These are phyloP conservation scores for Verticillium zaregamsianum DNA, from an alignment of 2,329 filamentous ascomycete species.

Conservation along the genomic window DNA sequence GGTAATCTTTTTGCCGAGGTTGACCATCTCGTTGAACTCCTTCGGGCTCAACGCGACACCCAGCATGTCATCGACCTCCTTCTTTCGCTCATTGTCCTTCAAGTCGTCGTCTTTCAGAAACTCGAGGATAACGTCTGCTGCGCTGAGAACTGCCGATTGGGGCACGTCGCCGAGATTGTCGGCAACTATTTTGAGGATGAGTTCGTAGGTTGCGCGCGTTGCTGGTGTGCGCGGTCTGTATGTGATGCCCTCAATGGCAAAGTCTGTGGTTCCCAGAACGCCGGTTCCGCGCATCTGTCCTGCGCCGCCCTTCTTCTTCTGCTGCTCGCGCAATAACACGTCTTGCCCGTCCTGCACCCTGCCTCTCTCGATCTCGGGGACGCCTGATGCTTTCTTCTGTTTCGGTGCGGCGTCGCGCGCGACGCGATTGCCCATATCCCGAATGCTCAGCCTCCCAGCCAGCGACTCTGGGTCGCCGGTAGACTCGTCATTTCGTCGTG, in stretches of 20 bases:
- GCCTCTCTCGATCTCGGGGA: constrained; percentile 70
- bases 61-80: constrained; percentile 89
- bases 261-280: constrained; percentile 78
- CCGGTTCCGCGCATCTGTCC: constrained; percentile 68
- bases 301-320: constrained; percentile 75
- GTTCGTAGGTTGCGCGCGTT: constrained; percentile 88
- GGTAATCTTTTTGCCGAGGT: constrained; percentile 96
- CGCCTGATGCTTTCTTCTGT: constrained; percentile 68
- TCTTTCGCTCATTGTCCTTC: constrained; percentile 98
- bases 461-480: constrained; percentile 97
- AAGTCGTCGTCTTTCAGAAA: constrained; percentile 91
- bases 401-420: constrained; percentile 76
- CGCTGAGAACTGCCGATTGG: constrained; percentile 86
- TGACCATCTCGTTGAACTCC: constrained; percentile 95
- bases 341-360: constrained; percentile 76
- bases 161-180: constrained; percentile 88
- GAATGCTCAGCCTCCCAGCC: constrained; percentile 86
- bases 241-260: constrained; percentile 83
- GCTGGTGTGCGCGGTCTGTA: constrained; percentile 90
- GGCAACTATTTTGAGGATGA: constrained; percentile 88
- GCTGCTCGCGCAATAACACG: constrained; percentile 77
- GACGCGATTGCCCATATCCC: constrained; percentile 88
- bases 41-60: constrained; percentile 79
- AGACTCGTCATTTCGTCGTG: constrained; percentile 86
- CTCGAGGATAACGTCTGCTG: constrained; percentile 86